Base-by-base conservation (phyloP, 2,329 filamentous ascomycete species). In the Ophiostoma sp. region DNA sequence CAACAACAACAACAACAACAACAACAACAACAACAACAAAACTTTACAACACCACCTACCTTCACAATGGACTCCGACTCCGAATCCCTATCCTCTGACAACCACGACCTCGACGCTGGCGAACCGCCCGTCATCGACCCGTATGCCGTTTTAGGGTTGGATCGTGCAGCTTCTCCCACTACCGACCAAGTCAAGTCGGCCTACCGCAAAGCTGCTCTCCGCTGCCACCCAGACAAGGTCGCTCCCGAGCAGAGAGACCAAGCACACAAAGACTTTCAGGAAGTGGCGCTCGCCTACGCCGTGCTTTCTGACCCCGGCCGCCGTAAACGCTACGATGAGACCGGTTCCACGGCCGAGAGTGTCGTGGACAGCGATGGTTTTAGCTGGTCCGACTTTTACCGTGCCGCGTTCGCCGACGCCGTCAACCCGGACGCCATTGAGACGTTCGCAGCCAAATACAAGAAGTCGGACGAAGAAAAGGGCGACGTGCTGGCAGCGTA, bases 201-300 rank as follows among this genome's bases (percentile, higher is more conserved):
- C 22, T 99, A 99, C 84, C 92, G 94, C 80, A 97, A 97, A 81
- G 90, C 92, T 69, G 96, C 96, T 3, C 86, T 99, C 74, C 94
- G 90, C 81, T 89, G 95, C 78, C 96, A 99, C 79, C 93, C 93
- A 78, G 92, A 92, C 95, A 87, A 78, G 83, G 74, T 74, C 57
- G 15, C 76, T 36, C 11, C 71, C 11, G 86, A 90, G 28, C 84
- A 91, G 70, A 94, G 93, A 79, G 87, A 90, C 33, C 84, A 87
- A 57, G 95, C 96, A 1, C 91, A 97, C 78, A 86, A 87, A 75
- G 91, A 88, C 71, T 99, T 99, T 81, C 96, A 99, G 82, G 87
- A 92, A 77, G 90, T 99, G 77, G 95, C 95, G 31, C 95, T 98
- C 79, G 95, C 96, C 70, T 97, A 98, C 80, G 95, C 94, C 45